phyloP scores from a whole-genome alignment of 2,329 filamentous ascomycete species.

The Triangularia verruculosa region DNA sequence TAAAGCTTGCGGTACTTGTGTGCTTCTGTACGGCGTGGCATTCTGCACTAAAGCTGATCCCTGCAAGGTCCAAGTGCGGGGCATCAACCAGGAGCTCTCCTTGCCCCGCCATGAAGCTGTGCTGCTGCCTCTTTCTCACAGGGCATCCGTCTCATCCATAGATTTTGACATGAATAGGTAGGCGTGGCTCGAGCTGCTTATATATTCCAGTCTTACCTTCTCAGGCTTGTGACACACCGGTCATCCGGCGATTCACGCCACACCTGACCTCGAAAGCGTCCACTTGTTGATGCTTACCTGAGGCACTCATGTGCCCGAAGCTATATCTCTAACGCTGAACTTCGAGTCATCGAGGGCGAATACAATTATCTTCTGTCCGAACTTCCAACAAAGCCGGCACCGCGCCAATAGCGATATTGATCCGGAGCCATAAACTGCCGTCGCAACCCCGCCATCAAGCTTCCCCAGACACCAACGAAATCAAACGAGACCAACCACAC shows the following conservation, averaged over 20 bases:
- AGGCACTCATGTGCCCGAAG: not conserved
- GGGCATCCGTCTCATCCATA: not conserved
- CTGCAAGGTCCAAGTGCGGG: conserved; percentile 15
- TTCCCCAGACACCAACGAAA: not conserved
- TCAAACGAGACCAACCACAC: not conserved
- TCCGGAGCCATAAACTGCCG: not conserved
- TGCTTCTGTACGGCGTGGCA: not conserved
- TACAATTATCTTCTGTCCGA: not conserved
- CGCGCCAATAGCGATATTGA: not conserved
- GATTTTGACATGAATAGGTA: not conserved
- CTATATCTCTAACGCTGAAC: not conserved
- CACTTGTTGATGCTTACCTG: not conserved
- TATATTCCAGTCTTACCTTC: not conserved
- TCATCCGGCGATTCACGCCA: not conserved
- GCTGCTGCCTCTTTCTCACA: not conserved
- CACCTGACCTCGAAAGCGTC: not conserved
- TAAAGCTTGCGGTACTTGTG: not conserved
- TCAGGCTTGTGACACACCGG: not conserved
- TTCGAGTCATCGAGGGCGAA: not conserved
- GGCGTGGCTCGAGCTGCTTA: too few species aligned
- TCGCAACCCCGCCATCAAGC: not conserved
- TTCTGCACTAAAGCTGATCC: not conserved
- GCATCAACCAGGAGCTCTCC: conserved; percentile 14
- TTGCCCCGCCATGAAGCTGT: not conserved
- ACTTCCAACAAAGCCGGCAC: not conserved